Evolutionary conservation across 345 rosid genomes (phyloP).

Genomic region (Corymbia maculata): DNA sequence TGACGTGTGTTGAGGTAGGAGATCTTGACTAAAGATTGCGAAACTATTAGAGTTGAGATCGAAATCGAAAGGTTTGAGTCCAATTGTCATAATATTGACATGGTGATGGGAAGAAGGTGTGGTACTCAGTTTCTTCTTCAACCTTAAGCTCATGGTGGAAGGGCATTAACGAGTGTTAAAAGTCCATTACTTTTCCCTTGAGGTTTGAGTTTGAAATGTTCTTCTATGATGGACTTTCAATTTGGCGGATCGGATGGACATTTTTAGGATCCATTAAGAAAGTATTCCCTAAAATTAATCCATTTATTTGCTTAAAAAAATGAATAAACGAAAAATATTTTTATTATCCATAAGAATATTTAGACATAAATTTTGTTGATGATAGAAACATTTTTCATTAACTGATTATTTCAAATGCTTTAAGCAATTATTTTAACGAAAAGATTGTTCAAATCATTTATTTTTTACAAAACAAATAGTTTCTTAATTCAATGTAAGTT

Average conservation of each 20-base stretch:
- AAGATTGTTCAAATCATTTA: neutral
- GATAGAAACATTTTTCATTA: neutral
- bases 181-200: neutral
- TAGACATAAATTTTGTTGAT: neutral
- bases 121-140: neutral
- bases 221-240: neutral
- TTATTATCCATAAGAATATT: fast-evolving
- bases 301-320: neutral
- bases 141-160: neutral
- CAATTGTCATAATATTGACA: neutral
- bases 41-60: neutral
- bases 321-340: neutral
- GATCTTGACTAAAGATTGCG: neutral
- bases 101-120: neutral
- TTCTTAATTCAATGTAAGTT: neutral
- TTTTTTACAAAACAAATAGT: neutral
- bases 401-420: neutral
- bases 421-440: neutral
- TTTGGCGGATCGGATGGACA: neutral
- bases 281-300: neutral
- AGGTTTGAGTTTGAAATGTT: neutral
- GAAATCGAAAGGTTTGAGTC: too few species aligned
- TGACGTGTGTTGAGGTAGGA: neutral
- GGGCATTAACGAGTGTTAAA: neutral
- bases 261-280: neutral